A percentile compares a stretch with the other conserved stretches of the same genome.
phyloP scores from a whole-genome alignment of 2,329 filamentous ascomycete species.

The Trichophyton verrucosum region DNA sequence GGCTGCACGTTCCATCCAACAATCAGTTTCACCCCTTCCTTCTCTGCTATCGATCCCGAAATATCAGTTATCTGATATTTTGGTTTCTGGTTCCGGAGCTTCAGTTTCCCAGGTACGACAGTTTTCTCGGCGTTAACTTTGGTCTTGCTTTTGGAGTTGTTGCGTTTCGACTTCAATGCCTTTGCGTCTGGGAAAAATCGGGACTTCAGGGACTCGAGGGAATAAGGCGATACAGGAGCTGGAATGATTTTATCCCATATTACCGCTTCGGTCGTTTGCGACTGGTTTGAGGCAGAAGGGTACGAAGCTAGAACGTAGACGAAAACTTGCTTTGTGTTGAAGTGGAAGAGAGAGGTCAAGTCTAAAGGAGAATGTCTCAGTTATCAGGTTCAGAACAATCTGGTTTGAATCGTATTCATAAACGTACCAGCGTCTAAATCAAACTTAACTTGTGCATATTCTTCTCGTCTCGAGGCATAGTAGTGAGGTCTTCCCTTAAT shows the following conservation, averaged over 20 bases:
- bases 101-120: conserved; percentile 48
- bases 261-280: conserved; percentile 23
- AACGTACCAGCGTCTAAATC: conserved; percentile 61
- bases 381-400: neutral
- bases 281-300: conserved; percentile 33
- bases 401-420: neutral
- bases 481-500: conserved; percentile 90
- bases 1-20: conserved; percentile 96
- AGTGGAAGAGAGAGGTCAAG: conserved; percentile 84
- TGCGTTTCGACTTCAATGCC: conserved; percentile 16
- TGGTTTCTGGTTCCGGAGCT: conserved; percentile 70
- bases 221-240: conserved; percentile 38
- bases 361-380: conserved; percentile 37
- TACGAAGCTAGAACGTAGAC: conserved; percentile 82
- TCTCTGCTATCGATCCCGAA: conserved; percentile 60
- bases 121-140: conserved; percentile 13
- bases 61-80: conserved; percentile 98
- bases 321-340: conserved; percentile 99
- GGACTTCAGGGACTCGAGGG: conserved; percentile 27
- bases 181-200: conserved; percentile 23
- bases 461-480: conserved; percentile 82
- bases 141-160: conserved; percentile 10
- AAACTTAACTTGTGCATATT: conserved; percentile 91
- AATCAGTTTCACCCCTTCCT: conserved; percentile 61
- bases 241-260: conserved; percentile 65